Conservation (phyloP, 83 land plant species). For the Picea abies region DNA sequence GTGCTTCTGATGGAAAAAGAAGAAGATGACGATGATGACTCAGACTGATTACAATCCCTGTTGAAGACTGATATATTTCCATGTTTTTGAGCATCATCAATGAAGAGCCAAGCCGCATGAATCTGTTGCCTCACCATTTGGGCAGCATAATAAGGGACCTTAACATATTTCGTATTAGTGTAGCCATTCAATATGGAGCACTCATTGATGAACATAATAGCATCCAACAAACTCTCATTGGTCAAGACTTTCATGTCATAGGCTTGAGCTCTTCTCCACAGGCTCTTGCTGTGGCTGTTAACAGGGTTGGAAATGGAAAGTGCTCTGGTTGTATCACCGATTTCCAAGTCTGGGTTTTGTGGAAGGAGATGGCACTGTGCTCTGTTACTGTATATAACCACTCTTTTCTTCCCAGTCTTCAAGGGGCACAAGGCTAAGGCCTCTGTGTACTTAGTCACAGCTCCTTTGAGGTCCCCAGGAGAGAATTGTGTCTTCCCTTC, state of each 20-base stretch:
- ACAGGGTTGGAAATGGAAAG: conserved; percentile 65
- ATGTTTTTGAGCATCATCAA: conserved; percentile 10
- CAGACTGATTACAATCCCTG: not conserved
- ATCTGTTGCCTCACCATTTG: conserved; percentile 81
- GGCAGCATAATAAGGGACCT: conserved; percentile 73
- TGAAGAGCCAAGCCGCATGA: conserved; percentile 79
- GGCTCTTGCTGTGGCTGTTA: conserved; percentile 75
- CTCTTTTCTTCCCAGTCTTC: conserved; percentile 67
- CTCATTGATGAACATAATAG: conserved; percentile 72
- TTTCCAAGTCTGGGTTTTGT: conserved; percentile 55
- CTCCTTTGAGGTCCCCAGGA: no score
- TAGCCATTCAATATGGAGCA: conserved; percentile 34
- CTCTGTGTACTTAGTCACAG: no score
- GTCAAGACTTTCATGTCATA: conserved; percentile 79
- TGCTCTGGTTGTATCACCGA: conserved; percentile 90
- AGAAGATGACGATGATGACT: not conserved
- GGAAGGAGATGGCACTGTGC: conserved; percentile 87
- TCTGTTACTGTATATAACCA: conserved; percentile 86
- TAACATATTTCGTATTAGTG: conserved; percentile 32
- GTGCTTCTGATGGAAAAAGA: not conserved
- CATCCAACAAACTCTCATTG: conserved; percentile 90
- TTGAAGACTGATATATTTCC: not conserved
- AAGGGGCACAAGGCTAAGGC: conserved; percentile 27
- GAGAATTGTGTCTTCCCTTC: no score
- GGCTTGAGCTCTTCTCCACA: conserved; percentile 95